A percentile compares a stretch with the other conserved stretches of the same genome.
phyloP scores from a whole-genome alignment of 306 rosid genomes.

The Ceratonia siliqua region DNA sequence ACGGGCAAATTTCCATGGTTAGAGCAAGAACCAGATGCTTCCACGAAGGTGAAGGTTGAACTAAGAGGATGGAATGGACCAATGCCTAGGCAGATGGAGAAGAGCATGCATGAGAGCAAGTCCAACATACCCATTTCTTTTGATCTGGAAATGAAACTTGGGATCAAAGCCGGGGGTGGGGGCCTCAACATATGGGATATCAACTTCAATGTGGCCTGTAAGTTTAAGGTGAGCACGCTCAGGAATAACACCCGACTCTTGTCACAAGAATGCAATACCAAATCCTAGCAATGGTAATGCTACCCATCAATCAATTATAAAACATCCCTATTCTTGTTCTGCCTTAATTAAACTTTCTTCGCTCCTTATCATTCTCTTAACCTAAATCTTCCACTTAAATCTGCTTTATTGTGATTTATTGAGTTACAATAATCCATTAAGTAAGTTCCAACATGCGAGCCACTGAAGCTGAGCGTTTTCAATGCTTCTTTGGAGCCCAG shows the following conservation, averaged over 20 bases:
- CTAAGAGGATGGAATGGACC: conserved; percentile 7
- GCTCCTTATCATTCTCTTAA: too few relatives aligned
- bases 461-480: too few relatives aligned
- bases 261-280: conserved; percentile 38
- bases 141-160: conserved; percentile 37
- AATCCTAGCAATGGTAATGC: conserved; percentile 25
- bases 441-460: too few relatives aligned
- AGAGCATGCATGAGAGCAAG: conserved; percentile 10
- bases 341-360: too few relatives aligned
- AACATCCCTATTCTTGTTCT: too few relatives aligned
- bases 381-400: too few relatives aligned
- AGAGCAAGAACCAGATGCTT: conserved; percentile 3
- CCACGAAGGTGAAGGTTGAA: conserved; percentile 1
- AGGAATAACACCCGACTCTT: not conserved
- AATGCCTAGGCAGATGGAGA: conserved; percentile 21
- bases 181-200: conserved; percentile 36
- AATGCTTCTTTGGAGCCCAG: too few relatives aligned
- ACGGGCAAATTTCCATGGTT: conserved; percentile 40
- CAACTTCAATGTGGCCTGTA: conserved; percentile 41
- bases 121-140: not conserved
- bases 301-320: too few relatives aligned
- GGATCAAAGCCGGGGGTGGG: conserved; percentile 2
- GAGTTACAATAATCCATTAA: too few relatives aligned
- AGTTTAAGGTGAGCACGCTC: conserved; percentile 31
- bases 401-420: too few relatives aligned